Conservation (phyloP, 2,329 filamentous ascomycete species). For the Fusarium solani-melongenae region DNA sequence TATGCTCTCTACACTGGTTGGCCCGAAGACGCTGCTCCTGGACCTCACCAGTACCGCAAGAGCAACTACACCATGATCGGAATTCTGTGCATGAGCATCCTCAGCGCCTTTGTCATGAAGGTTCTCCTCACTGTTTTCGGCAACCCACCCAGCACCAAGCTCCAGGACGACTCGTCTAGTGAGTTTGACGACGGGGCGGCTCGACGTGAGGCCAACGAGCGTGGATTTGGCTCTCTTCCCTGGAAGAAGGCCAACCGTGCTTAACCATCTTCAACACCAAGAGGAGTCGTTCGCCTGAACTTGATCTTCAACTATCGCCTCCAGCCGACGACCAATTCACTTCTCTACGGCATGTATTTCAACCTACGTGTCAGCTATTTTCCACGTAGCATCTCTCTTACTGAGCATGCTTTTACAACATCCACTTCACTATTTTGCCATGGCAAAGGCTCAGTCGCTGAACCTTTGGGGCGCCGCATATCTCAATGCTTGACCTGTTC, state of each 20-base stretch:
- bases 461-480: neutral
- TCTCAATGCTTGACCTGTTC: neutral
- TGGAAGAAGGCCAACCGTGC: constrained; percentile 47
- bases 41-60: constrained; percentile 78
- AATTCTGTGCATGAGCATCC: constrained; percentile 82
- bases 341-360: constrained; percentile 45
- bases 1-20: constrained; percentile 92
- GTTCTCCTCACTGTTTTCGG: constrained; percentile 70
- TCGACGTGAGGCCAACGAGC: constrained; percentile 65
- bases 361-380: constrained; percentile 50
- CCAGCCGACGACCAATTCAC: constrained; percentile 6
- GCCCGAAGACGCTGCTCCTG: constrained; percentile 77
- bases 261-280: constrained; percentile 24
- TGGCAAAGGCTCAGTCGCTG: constrained; percentile 1
- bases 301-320: constrained; percentile 47
- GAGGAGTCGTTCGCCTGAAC: constrained; percentile 10
- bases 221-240: constrained; percentile 63
- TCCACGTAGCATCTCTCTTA: constrained; percentile 8
- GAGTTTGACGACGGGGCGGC: constrained; percentile 71
- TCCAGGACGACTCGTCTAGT: constrained; percentile 53
- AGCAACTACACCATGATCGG: constrained; percentile 92
- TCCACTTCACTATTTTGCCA: constrained; percentile 28
- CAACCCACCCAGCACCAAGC: constrained; percentile 62
- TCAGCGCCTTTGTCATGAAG: constrained; percentile 77
- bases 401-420: constrained; percentile 7